Percentiles rank a stretch among this genome's conserved stretches.
phyloP scores from a whole-genome alignment of 1,139 yeast species.

The Lizanozyma gosingica region DNA sequence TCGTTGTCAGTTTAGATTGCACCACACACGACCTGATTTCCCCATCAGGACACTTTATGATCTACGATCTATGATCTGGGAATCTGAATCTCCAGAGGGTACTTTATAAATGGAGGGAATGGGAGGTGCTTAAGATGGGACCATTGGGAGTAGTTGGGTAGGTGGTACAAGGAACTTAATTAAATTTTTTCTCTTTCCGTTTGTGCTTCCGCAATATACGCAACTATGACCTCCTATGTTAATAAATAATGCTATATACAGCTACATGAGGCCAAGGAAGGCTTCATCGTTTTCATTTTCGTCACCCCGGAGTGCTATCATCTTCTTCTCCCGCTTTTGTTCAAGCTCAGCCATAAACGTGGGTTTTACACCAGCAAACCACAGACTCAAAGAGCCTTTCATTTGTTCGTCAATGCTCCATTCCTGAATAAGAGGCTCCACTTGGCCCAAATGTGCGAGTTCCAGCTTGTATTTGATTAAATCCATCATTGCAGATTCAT shows the following conservation, averaged over 20 bases:
- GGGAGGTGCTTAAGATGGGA: no score
- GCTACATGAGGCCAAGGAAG: conserved; percentile 24
- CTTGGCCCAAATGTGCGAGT: conserved; percentile 20
- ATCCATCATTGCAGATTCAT: conserved; percentile 17
- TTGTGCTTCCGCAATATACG: no score
- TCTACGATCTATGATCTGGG: no score
- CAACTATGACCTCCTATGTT: no score
- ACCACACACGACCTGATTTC: not conserved
- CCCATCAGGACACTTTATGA: no score
- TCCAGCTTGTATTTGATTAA: conserved; percentile 23
- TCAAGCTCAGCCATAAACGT: conserved; percentile 18
- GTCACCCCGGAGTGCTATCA: conserved; percentile 18
- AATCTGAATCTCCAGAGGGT: no score
- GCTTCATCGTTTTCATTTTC: conserved; percentile 21
- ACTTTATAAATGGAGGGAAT: no score
- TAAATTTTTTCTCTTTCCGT: no score
- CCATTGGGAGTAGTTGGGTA: no score
- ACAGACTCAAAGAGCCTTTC: conserved; percentile 14
- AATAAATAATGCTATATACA: not conserved
- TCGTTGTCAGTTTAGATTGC: not conserved
- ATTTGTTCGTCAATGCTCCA: conserved; percentile 30
- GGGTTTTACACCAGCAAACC: conserved; percentile 17
- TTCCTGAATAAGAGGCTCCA: conserved; percentile 23
- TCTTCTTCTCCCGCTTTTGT: conserved; percentile 18
- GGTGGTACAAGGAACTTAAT: no score